Evolutionary conservation across 2,329 filamentous ascomycete species (phyloP).

Genomic region (Fonsecaea nubica): DNA sequence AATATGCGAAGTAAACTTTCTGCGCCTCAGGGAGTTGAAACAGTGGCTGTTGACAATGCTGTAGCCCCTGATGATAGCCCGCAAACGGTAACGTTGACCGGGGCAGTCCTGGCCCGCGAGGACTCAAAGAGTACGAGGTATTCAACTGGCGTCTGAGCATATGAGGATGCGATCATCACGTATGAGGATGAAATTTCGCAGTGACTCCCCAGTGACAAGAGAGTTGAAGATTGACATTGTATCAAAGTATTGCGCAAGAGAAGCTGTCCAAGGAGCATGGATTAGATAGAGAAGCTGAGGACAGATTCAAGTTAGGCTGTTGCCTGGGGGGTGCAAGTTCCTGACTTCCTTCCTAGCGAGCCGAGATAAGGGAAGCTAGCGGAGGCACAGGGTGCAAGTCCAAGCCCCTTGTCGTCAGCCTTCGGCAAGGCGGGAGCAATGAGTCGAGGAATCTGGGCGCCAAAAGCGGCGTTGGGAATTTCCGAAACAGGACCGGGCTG

Average conservation of each 20-base stretch:
- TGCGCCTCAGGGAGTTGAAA: slow-evolving; percentile 14
- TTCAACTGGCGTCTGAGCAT: slow-evolving; percentile 4
- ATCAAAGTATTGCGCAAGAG: slow-evolving; percentile 9
- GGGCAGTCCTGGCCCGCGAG: not conserved
- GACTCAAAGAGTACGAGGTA: not conserved
- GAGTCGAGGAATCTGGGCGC: too few relatives aligned
- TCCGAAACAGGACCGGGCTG: slow-evolving; percentile 6
- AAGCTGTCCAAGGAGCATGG: not conserved
- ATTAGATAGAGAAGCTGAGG: slow-evolving; percentile 1
- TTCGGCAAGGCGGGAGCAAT: too few relatives aligned
- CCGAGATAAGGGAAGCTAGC: not conserved
- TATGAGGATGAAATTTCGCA: slow-evolving; percentile 17
- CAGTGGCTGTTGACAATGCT: slow-evolving; percentile 16
- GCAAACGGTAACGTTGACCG: slow-evolving; percentile 3
- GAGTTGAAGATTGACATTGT: slow-evolving; percentile 10
- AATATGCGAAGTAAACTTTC: slow-evolving; percentile 3
- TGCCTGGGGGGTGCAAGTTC: not conserved
- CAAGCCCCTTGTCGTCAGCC: not conserved
- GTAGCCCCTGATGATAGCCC: slow-evolving; percentile 18
- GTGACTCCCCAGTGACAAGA: slow-evolving; percentile 6
- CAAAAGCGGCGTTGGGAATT: not conserved
- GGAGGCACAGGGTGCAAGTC: not conserved
- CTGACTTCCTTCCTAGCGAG: slow-evolving; percentile 6
- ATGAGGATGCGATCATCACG: slow-evolving; percentile 15
- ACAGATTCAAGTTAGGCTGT: slow-evolving; percentile 2